These are phyloP conservation scores for Camptophora hylomeconis DNA, from an alignment of 2,329 filamentous ascomycete species.

Conservation along the genomic window DNA sequence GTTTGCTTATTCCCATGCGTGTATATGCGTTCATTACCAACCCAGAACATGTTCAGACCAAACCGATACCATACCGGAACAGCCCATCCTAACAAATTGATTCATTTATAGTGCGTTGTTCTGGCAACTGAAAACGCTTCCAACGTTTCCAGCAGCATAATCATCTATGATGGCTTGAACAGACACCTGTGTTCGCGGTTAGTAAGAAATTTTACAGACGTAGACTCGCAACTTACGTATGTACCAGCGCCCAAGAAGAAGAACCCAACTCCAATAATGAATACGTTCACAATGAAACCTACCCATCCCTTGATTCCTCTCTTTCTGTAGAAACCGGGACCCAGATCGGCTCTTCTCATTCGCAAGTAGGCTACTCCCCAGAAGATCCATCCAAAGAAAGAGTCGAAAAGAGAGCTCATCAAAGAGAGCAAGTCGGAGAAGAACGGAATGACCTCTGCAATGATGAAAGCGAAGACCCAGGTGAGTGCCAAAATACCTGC, in stretches of 20 bases:
- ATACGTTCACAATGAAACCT: conserved; percentile 47
- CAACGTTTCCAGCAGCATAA: conserved; percentile 51
- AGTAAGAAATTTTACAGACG: conserved; percentile 5
- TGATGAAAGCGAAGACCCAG: conserved; percentile 84
- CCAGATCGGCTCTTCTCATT: conserved; percentile 29
- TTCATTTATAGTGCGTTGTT: too few species aligned
- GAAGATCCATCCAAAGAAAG: conserved; percentile 74
- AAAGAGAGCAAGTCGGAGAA: conserved; percentile 57
- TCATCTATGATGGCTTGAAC: conserved; percentile 45
- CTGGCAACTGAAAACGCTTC: conserved; percentile 61
- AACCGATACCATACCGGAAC: too few species aligned
- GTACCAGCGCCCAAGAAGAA: conserved; percentile 73
- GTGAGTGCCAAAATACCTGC: conserved; percentile 53
- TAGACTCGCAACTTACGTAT: conserved; percentile 39
- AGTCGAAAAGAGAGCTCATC: conserved; percentile 68
- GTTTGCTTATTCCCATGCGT: too few species aligned
- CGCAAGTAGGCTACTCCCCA: conserved; percentile 40
- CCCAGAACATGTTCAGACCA: too few species aligned
- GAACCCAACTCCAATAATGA: conserved; percentile 62
- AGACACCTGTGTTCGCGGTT: conserved; percentile 23
- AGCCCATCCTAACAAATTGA: too few species aligned
- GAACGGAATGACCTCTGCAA: conserved; percentile 87
- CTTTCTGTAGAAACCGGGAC: conserved; percentile 26
- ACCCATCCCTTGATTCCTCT: conserved; percentile 31
- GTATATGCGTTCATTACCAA: too few species aligned